Conservation (phyloP, 768 basidiomycete genomes). For the Panellus pusillus region DNA sequence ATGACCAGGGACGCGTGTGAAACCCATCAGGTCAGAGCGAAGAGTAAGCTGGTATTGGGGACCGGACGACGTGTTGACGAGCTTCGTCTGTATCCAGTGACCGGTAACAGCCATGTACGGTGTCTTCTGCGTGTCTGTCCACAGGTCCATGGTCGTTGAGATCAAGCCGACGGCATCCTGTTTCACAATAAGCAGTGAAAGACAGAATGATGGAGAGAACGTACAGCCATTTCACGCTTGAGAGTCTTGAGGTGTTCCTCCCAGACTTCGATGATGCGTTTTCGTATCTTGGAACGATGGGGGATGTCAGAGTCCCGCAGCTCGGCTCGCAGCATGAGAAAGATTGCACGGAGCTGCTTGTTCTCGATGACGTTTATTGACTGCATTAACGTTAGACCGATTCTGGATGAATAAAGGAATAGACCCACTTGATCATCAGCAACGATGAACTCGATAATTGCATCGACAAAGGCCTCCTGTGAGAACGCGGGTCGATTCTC, state of each 20-base stretch:
- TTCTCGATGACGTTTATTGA: constrained; percentile 22
- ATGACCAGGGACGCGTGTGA: constrained; percentile 33
- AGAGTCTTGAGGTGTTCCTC: constrained; percentile 26
- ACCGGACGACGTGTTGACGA: constrained; percentile 21
- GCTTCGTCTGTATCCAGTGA: constrained; percentile 36
- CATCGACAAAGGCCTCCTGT: constrained; percentile 29
- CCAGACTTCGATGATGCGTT: constrained; percentile 25
- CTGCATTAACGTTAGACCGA: neutral
- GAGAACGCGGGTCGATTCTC: no score
- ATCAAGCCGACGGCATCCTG: constrained; percentile 32
- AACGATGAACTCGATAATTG: constrained; percentile 29
- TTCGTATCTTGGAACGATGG: constrained; percentile 26
- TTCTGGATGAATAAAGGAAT: neutral
- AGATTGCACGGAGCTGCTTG: constrained; percentile 16
- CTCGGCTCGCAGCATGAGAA: constrained; percentile 28
- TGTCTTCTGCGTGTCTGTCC: constrained; percentile 35
- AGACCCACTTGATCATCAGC: constrained; percentile 29
- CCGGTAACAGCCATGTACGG: constrained; percentile 45
- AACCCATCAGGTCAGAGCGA: constrained; percentile 36
- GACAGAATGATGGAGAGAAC: neutral
- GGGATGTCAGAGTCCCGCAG: constrained; percentile 34
- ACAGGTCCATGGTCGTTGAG: constrained; percentile 37
- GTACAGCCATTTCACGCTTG: constrained; percentile 23
- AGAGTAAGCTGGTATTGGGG: constrained; percentile 24
- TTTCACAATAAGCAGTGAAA: neutral